Evolutionary conservation across 179 eudicot genomes (phyloP).

Genomic region (Dionaea muscipula): DNA sequence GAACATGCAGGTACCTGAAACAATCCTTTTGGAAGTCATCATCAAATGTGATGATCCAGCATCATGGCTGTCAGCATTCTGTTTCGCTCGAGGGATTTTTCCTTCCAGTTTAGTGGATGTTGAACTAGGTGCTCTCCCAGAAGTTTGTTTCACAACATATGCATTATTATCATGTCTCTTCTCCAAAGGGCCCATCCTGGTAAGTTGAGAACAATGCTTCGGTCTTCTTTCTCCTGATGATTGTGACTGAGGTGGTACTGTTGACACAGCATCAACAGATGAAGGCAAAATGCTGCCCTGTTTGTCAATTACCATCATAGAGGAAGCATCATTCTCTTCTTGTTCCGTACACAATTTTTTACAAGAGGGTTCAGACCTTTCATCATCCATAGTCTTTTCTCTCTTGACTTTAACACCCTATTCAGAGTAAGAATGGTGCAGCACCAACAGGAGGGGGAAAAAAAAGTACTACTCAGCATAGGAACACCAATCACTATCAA

Average conservation of each 20-base stretch:
- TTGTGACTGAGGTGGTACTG: constrained; percentile 3
- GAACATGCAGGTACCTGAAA: constrained; percentile 18
- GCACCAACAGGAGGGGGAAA: not conserved
- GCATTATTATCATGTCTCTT: constrained; percentile 17
- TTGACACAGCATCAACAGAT: constrained; percentile 6
- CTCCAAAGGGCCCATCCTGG: constrained; percentile 6
- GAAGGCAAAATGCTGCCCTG: constrained; percentile 8
- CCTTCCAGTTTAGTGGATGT: constrained; percentile 6
- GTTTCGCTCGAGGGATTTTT: constrained; percentile 7
- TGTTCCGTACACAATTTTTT: constrained; percentile 15
- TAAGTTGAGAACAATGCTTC: constrained; percentile 10
- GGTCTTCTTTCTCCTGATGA: constrained; percentile 8
- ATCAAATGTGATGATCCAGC: constrained; percentile 7
- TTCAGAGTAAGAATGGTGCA: not conserved
- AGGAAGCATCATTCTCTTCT: constrained; percentile 21
- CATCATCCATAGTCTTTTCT: constrained; percentile 13
- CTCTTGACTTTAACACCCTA: constrained; percentile 20
- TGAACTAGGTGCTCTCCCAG: constrained; percentile 16
- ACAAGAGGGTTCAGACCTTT: constrained; percentile 12
- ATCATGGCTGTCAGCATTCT: constrained; percentile 2
- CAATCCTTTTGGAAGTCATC: constrained; percentile 12
- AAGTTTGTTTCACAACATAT: constrained; percentile 10
- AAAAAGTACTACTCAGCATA: not conserved
- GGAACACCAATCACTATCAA: not conserved
- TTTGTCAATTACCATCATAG: not conserved